Evolutionary conservation across 768 basidiomycete genomes (phyloP).

Genomic region (Leccinum subgranulosum): DNA sequence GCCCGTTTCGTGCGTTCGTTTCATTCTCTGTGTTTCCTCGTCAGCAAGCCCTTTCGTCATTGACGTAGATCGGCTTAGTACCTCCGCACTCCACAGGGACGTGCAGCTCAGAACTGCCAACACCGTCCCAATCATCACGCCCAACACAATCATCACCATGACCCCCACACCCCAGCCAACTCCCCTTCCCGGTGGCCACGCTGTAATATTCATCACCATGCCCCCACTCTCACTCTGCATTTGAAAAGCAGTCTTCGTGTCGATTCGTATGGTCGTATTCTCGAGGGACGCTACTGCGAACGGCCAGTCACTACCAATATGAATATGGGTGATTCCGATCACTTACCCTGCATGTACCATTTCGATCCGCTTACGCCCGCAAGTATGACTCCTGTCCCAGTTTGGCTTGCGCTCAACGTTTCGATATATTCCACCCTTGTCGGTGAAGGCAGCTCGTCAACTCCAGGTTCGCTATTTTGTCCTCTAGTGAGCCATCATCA

Average conservation of each 20-base stretch:
- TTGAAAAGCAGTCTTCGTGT: not conserved
- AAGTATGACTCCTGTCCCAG: not conserved
- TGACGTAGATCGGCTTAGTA: conserved; percentile 34
- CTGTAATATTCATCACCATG: conserved; percentile 12
- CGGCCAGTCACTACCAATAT: conserved; percentile 4
- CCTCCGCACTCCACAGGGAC: conserved; percentile 73
- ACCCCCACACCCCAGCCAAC: conserved; percentile 57
- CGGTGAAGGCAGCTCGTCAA: not conserved
- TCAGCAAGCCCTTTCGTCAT: conserved; percentile 2
- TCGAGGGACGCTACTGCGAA: conserved; percentile 2
- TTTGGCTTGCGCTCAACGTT: not conserved
- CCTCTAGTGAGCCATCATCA: not conserved
- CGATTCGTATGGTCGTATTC: not conserved
- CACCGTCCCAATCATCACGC: conserved; percentile 18
- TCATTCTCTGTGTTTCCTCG: conserved; percentile 6
- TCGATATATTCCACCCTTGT: not conserved
- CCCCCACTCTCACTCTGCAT: not conserved
- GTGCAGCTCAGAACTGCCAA: conserved; percentile 63
- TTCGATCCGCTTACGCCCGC: not conserved
- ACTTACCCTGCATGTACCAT: conserved; percentile 14
- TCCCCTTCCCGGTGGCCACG: conserved; percentile 1
- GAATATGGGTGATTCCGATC: not conserved
- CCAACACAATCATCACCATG: conserved; percentile 49
- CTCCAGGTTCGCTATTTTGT: conserved; percentile 1
- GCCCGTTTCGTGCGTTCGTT: not conserved